Conservation (phyloP, 176 grass and related monocot genomes). For the Echinochloa phyllopogon region DNA sequence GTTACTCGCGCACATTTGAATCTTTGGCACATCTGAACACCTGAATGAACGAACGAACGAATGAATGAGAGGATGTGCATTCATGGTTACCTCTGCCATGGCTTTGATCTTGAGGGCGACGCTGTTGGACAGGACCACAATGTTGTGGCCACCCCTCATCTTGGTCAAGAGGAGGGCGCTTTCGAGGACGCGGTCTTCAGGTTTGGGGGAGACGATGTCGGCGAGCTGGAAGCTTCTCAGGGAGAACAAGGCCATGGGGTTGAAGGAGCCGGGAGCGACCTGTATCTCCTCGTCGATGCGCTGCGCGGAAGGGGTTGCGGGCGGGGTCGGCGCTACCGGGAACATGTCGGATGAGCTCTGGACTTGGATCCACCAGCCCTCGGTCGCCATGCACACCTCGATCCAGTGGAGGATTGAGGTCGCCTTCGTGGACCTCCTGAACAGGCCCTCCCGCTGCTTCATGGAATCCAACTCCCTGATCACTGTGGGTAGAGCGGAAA, state of each 20-base stretch:
- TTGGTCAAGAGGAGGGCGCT: conserved; percentile 67
- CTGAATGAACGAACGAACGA: too few relatives aligned
- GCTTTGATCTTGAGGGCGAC: conserved; percentile 89
- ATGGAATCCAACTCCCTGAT: conserved; percentile 88
- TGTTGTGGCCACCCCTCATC: conserved; percentile 37
- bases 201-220: conserved; percentile 63
- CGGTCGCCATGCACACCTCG: conserved; percentile 73
- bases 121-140: conserved; percentile 77
- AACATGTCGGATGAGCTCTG: conserved; percentile 76
- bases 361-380: conserved; percentile 86
- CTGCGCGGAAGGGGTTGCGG: conserved; percentile 65
- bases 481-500: conserved; percentile 46
- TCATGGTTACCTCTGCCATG: conserved; percentile 80
- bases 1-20: neutral
- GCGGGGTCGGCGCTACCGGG: conserved; percentile 78
- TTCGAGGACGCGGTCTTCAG: conserved; percentile 77
- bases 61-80: too few relatives aligned
- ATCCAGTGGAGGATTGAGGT: conserved; percentile 83
- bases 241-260: conserved; percentile 53
- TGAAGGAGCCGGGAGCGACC: conserved; percentile 36
- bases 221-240: conserved; percentile 43
- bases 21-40: neutral
- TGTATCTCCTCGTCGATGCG: conserved; percentile 16
- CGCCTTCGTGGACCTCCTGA: conserved; percentile 68
- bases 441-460: conserved; percentile 73